A percentile compares a stretch with the other conserved stretches of the same genome.
These are phyloP conservation scores for Xerocomus spinulosus DNA, from an alignment of 768 basidiomycete species.

Conservation along the genomic window DNA sequence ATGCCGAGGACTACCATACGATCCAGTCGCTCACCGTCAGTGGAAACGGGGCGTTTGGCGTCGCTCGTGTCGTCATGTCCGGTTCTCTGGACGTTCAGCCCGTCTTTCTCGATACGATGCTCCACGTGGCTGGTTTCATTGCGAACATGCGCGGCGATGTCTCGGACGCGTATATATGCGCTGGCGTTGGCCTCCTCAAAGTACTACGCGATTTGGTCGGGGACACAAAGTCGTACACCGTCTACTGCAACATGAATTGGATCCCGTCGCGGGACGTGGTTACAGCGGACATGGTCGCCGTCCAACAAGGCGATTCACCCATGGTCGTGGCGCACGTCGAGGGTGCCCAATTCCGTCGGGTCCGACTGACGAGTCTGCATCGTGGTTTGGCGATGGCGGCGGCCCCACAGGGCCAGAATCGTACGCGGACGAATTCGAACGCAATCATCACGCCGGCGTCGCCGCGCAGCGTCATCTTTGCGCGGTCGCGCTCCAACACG, in stretches of 20 bases:
- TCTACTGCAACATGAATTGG: constrained; percentile 49
- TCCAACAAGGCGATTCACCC: constrained; percentile 35
- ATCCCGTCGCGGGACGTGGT: constrained; percentile 43
- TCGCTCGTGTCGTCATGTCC: constrained; percentile 46
- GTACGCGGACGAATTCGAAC: constrained; percentile 26
- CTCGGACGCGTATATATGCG: constrained; percentile 62
- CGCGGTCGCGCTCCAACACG: constrained; percentile 26
- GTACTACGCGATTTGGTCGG: constrained; percentile 42
- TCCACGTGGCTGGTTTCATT: constrained; percentile 69
- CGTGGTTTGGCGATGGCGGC: constrained; percentile 39
- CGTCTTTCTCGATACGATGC: constrained; percentile 60
- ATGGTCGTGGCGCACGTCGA: constrained; percentile 52
- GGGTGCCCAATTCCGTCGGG: constrained; percentile 55
- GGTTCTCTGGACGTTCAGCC: constrained; percentile 43
- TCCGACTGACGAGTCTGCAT: constrained; percentile 48
- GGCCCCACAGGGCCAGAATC: constrained; percentile 8
- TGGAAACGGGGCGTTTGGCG: constrained; percentile 44
- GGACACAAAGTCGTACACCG: constrained; percentile 38
- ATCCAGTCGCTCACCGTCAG: constrained; percentile 52
- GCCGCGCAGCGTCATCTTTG: constrained; percentile 27
- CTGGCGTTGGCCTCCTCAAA: constrained; percentile 45
- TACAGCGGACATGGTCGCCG: constrained; percentile 48
- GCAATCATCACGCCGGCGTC: constrained; percentile 24
- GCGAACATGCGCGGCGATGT: constrained; percentile 51
- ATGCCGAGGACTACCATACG: constrained; percentile 53